Conservation (phyloP, 805 yeast species). For the Wickerhamomyces sydowiorum region DNA sequence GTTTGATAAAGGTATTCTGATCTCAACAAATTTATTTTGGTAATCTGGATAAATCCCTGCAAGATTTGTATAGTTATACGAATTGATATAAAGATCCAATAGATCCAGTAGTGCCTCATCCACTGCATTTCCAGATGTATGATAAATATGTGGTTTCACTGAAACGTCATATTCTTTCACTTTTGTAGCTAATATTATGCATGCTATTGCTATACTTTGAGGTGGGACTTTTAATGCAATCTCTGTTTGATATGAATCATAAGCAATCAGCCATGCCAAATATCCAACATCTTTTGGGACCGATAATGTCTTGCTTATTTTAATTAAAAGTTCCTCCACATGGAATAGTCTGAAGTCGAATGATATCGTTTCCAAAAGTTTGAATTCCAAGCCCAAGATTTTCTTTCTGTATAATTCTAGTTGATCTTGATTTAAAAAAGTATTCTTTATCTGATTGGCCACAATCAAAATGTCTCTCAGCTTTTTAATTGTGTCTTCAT, state of each 20-base stretch:
- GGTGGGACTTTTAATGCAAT: conserved; percentile 65
- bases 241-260: conserved; percentile 68
- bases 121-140: conserved; percentile 21
- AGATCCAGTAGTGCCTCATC: conserved; percentile 50
- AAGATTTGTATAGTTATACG: conserved; percentile 44
- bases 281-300: conserved; percentile 42
- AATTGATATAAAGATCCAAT: conserved; percentile 55
- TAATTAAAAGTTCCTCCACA: conserved; percentile 61
- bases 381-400: conserved; percentile 59
- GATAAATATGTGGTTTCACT: conserved; percentile 15
- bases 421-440: conserved; percentile 22
- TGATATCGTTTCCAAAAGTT: conserved; percentile 66
- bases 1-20: conserved; percentile 40
- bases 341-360: conserved; percentile 74
- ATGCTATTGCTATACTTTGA: conserved; percentile 68
- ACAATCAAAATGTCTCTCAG: conserved; percentile 51
- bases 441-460: conserved; percentile 29
- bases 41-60: conserved; percentile 31
- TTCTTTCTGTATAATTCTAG: conserved; percentile 52
- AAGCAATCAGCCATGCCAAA: conserved; percentile 69
- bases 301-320: conserved; percentile 45
- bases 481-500: conserved; percentile 81
- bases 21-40: conserved; percentile 30
- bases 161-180: conserved; percentile 28
- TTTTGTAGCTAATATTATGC: conserved; percentile 54